Conservation (phyloP, 1,139 yeast genomes). For the Nadsonia starkeyi-henricii region DNA sequence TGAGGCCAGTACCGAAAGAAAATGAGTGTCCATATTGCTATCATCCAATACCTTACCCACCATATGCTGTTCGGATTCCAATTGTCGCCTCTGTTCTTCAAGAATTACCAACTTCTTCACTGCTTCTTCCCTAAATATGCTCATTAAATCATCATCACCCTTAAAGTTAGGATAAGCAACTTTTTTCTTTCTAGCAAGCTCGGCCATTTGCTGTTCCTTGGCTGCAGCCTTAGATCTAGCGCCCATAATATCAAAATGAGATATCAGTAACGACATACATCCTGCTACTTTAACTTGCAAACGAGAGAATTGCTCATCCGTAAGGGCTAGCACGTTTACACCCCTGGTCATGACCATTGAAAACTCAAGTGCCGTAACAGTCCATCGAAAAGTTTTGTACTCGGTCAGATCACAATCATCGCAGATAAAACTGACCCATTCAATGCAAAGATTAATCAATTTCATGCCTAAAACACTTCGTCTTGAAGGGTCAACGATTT, state of each 20-base stretch:
- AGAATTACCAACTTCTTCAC: slow-evolving; percentile 45
- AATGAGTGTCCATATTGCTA: slow-evolving; percentile 75
- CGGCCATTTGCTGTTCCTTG: slow-evolving; percentile 34
- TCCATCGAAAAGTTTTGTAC: slow-evolving; percentile 84
- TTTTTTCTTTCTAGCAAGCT: slow-evolving; percentile 36
- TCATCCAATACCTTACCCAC: slow-evolving; percentile 87
- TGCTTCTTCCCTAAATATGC: slow-evolving; percentile 43
- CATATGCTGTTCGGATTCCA: slow-evolving; percentile 34
- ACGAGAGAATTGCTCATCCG: slow-evolving; percentile 59
- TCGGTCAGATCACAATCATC: slow-evolving; percentile 94
- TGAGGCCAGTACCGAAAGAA: slow-evolving; percentile 73
- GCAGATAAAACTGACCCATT: slow-evolving; percentile 85
- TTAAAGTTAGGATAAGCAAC: slow-evolving; percentile 20
- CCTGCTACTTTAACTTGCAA: slow-evolving; percentile 81
- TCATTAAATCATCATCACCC: slow-evolving; percentile 47
- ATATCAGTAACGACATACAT: slow-evolving; percentile 82
- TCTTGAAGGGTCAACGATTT: slow-evolving; percentile 48
- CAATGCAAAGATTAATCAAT: slow-evolving; percentile 63
- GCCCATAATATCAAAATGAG: slow-evolving; percentile 97
- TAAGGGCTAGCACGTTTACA: slow-evolving; percentile 68
- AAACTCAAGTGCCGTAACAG: slow-evolving; percentile 88
- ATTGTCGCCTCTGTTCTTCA: slow-evolving; percentile 34
- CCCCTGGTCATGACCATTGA: slow-evolving; percentile 94
- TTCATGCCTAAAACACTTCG: slow-evolving; percentile 60
- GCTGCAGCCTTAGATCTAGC: slow-evolving; percentile 86